A percentile compares a stretch with the other conserved stretches of the same genome.
Evolutionary conservation across 2,329 filamentous ascomycete genomes (phyloP).

Genomic region (Ophiobolus disseminans): DNA sequence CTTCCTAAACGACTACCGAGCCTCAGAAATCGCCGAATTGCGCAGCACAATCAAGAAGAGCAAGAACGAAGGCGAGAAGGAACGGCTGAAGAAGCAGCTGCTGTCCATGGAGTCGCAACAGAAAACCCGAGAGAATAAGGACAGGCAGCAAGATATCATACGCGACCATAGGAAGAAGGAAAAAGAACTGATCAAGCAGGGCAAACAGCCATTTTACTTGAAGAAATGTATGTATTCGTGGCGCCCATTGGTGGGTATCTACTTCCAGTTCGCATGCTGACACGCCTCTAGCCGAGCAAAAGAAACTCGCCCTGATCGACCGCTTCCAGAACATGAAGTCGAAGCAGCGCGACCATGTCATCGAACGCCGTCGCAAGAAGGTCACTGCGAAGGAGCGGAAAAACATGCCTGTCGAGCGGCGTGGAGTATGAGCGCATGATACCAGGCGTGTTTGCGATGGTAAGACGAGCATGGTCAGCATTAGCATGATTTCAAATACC

Average conservation of each 20-base stretch:
- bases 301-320: constrained; percentile 81
- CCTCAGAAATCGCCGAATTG: constrained; percentile 80
- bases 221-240: constrained; percentile 68
- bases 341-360: constrained; percentile 80
- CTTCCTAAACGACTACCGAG: constrained; percentile 87
- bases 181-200: constrained; percentile 82
- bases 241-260: neutral
- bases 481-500: constrained; percentile 3
- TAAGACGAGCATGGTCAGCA: constrained; percentile 11
- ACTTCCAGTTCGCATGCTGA: constrained; percentile 19
- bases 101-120: constrained; percentile 79
- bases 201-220: constrained; percentile 91
- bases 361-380: constrained; percentile 92
- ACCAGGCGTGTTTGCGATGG: constrained; percentile 13
- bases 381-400: constrained; percentile 82
- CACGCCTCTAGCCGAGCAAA: constrained; percentile 70
- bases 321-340: constrained; percentile 84
- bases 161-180: constrained; percentile 81
- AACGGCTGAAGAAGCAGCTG: constrained; percentile 74
- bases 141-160: constrained; percentile 72
- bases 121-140: constrained; percentile 73
- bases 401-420: constrained; percentile 56
- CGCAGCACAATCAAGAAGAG: constrained; percentile 70
- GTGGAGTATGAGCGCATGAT: constrained; percentile 25
- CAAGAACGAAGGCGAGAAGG: constrained; percentile 71